Percentiles rank a stretch among this genome's conserved stretches.
Evolutionary conservation across 1,139 yeast species (phyloP).

Genomic region (Geotrichum siamense): DNA sequence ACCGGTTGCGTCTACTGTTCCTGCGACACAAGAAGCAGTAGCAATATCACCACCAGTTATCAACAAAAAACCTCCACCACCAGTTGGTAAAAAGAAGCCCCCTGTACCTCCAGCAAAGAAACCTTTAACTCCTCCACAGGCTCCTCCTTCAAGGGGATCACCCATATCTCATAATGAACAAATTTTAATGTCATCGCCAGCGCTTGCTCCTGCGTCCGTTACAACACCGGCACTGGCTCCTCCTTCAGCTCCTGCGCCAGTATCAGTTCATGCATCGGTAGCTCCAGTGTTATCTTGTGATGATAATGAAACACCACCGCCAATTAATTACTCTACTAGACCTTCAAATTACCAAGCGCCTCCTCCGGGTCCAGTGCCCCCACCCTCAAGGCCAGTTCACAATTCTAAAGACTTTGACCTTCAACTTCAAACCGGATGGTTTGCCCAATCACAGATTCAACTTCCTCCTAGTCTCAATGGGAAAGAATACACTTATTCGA

Average conservation of each 20-base stretch:
- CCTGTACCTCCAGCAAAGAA: constrained; percentile 30
- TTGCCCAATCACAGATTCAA: constrained; percentile 22
- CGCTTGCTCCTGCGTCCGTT: constrained; percentile 6
- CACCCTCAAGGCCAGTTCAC: constrained; percentile 17
- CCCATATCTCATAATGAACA: neutral
- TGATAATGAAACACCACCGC: constrained; percentile 22
- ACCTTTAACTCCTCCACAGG: constrained; percentile 18
- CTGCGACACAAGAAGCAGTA: constrained; percentile 23
- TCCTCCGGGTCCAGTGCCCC: constrained; percentile 5
- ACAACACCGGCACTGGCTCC: constrained; percentile 3
- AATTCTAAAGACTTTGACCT: constrained; percentile 23
- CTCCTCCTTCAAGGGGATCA: constrained; percentile 21
- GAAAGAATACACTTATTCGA: constrained; percentile 21
- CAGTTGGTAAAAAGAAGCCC: constrained; percentile 26
- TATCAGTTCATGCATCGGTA: constrained; percentile 8
- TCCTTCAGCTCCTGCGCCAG: neutral
- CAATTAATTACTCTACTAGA: constrained; percentile 28
- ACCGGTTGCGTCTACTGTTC: constrained; percentile 2
- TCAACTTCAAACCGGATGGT: constrained; percentile 28
- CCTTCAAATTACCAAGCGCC: constrained; percentile 25
- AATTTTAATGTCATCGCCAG: constrained; percentile 7
- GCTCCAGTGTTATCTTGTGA: neutral
- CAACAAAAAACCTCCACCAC: constrained; percentile 11
- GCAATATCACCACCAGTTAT: neutral
- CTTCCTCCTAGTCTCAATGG: constrained; percentile 28